Base-by-base conservation (phyloP, 371 early-diverging fungal species). In the Parasitella parasitica region DNA sequence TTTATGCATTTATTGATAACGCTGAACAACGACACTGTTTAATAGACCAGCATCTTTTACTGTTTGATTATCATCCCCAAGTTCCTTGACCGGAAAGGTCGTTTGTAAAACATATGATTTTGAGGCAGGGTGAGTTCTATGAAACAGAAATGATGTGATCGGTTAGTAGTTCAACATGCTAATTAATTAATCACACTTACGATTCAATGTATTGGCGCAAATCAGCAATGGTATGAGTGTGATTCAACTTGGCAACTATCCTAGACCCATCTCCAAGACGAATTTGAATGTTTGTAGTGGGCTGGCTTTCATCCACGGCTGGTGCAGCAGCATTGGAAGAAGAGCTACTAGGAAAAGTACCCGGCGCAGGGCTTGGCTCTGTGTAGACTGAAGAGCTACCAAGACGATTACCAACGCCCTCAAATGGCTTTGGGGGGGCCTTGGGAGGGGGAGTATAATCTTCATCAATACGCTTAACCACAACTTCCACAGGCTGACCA, bases 401-500 rank as follows among this genome's bases (percentile, higher is more conserved):
- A 12, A 98, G 79, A n/a, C 96, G 88, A 48, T 90, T 84, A 22
- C 98, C 98, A 11, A 86, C 51, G 0, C 97, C 97, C 30, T 83
- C 78, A 71, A 98, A 97, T 18, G 94, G 90, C 61, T 88, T 87
- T 18, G 87, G 76, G 16, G 86, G 83, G 0, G 91, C 83, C 59
- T 89, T 88, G 43, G 91, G 87, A n/a, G 95, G 94, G 37, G 92
- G 90, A 39, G 79, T 76, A 70, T 93, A 98, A 59, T 94, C 91
- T 70, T 97, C 94, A 34, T 94, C 86, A 61, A 91, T 77, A 39
- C 90, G 87, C 49, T 90, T 88, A 6, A 88, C 81, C 0, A 98
- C 94, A 36, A 98, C 88, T 65, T 95, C 95, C 6, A 97, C 97
- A 34, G 88, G 91, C 64, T 97, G 97, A 34, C 95, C 96, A 49